Evolutionary conservation across 371 early-diverging fungal species (phyloP), one percentile per base, ranked within the genome.

Genomic region (Dichotomocladium elegans): DNA sequence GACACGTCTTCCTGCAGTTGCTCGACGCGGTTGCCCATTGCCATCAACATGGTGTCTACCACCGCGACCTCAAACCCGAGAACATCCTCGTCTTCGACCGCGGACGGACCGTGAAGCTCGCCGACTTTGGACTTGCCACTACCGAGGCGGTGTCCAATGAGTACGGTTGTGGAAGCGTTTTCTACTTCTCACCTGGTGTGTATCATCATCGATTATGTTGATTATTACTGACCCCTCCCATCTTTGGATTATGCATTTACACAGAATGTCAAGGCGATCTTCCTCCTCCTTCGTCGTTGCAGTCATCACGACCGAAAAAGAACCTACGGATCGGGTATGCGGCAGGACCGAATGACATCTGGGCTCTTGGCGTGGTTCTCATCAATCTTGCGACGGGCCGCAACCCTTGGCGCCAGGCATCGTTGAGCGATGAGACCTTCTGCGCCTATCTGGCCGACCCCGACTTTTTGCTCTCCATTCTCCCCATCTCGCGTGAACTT

Each of bases 111-210:
- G 64, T 94, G 53, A 93, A 94, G 64, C 77, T 97, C 21, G 87
- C 93, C 19, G 97, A 96, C 63, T 97, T 96, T 79, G 97, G 97
- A 1, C 80, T 98, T 10, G 86, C 95, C 4, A 95, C 96, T 1
- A 80, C 82, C 9, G 81, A 91, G 19, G 47, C 51, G 0, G 68
- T 70, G 56, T 91, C 90, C 14, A 81, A 63, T 10, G 95, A 95
- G 44, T 84, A 88, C 51, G 95, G 96, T 4, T 92, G 94, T 65
- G 97, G 97, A 8, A 87, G 89, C n/a, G 87, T 90, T 0, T 88
- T 91, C 64, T 97, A 97, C 64, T 91, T 94, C 80, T 91, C 93
- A 8, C 97, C 96, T 53, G 81, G 78, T 78, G 71, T 53, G 46
- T 15, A 24, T n/a, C n/a, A n/a, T n/a, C n/a, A n/a, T n/a, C n/a